Base-by-base conservation (phyloP, 495 filamentous ascomycete species). In the Hypoxylon fragiforme region DNA sequence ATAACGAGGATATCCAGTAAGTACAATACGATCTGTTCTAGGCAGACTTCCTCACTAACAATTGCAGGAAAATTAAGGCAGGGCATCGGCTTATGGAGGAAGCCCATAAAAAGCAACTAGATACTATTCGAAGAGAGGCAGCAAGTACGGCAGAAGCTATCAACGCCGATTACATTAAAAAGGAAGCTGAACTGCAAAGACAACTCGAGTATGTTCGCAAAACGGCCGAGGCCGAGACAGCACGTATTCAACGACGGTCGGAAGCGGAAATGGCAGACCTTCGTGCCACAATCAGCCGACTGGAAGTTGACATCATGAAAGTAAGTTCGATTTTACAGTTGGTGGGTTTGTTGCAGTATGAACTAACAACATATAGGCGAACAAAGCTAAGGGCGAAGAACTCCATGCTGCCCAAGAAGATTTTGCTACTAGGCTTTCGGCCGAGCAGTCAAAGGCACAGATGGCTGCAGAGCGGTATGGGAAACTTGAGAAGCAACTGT, bases 241-340 rank as follows among this genome's bases (percentile, higher is more conserved):
- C 73, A 35, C 68, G 77, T 13, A 50, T 66, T 3, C 59, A 61
- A 21, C 55, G 74, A 12, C 61, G 71, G 31, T 59, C 62, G 0
- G 85, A 88, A 21, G 81, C 79, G 0, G 85, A 89, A 57, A 76
- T 81, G 54, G 78, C 82, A 7, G 83, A 85, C 41, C 63, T 89
- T 35, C 80, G 81, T 47, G 79, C 80, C 18, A 84, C 76, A 13
- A 77, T 85, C 32, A 76, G 73, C 47, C 68, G 76, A 16, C 64
- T 88, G 15, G 82, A 85, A 60, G 75, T 78, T 7, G 80, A 86
- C 39, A 54, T 88, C 31, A 78, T 83, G 64, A 86, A 84, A 44
- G 68, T 73, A 50, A 70, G 63, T 60, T 32, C 42, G 77, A 73
- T 34, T 31, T 6, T 24, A n/a, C 26, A 4, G 24, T n/a, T 28